These are phyloP conservation scores for Boletus sensibilis DNA, from an alignment of 768 basidiomycete genomes.

Conservation along the genomic window DNA sequence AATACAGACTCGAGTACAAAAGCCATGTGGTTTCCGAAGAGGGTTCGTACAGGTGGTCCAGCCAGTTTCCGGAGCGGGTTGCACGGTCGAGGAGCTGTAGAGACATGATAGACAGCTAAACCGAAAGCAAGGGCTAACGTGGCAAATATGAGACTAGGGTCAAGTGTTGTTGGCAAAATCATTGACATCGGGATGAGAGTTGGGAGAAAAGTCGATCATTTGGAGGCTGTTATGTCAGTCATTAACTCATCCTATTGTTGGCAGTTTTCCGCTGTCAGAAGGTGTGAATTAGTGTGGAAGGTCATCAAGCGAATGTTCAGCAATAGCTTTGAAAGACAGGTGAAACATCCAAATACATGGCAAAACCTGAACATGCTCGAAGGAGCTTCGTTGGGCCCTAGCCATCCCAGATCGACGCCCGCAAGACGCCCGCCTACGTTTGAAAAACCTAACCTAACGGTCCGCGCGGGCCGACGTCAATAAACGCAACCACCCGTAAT, in stretches of 20 bases:
- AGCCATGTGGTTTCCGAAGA: slow-evolving; percentile 55
- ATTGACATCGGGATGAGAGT: background rate
- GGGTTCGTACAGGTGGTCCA: slow-evolving; percentile 53
- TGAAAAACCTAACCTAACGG: too few relatives aligned
- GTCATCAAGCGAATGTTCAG: background rate
- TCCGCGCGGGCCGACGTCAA: too few relatives aligned
- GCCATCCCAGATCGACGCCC: too few relatives aligned
- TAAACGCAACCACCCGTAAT: too few relatives aligned
- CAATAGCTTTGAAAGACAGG: background rate
- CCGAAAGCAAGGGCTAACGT: slow-evolving; percentile 9
- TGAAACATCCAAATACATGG: background rate
- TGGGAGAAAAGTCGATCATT: background rate
- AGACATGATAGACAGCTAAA: slow-evolving; percentile 28
- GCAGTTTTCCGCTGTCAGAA: background rate
- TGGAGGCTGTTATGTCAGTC: background rate
- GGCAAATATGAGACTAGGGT: slow-evolving; percentile 9
- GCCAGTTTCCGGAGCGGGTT: slow-evolving; percentile 55
- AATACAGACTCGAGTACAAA: slow-evolving; percentile 56
- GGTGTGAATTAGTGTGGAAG: background rate
- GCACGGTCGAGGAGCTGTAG: slow-evolving; percentile 26
- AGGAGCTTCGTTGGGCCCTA: too few relatives aligned
- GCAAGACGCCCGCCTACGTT: too few relatives aligned
- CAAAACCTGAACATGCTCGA: too few relatives aligned
- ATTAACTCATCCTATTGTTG: background rate
- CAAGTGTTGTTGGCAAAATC: slow-evolving; percentile 1